Evolutionary conservation across 225 moss, liverwort and hornwort genomes (phyloP).

Genomic region (Ulota crispa): DNA sequence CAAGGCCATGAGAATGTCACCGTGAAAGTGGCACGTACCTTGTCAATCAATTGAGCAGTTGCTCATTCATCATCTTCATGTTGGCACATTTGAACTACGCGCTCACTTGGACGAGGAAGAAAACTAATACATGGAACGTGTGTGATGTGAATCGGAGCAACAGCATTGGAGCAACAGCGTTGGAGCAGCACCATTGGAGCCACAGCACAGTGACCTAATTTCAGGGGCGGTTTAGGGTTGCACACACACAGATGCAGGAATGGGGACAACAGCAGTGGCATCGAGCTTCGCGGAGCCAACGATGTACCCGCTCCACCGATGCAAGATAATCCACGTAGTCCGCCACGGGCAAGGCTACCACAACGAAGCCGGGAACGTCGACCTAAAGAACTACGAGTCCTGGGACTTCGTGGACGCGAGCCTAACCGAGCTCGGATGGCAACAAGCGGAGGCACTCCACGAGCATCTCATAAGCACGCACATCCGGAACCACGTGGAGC

Average conservation of each 20-base stretch:
- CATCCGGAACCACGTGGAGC: slow-evolving; percentile 56
- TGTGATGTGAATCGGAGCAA: neutral
- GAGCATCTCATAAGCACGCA: slow-evolving; percentile 43
- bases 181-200: too few relatives aligned
- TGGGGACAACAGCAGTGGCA: slow-evolving; percentile 37
- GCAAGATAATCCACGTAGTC: slow-evolving; percentile 63
- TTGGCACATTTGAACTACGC: neutral
- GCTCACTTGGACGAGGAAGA: neutral
- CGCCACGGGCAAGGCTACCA: slow-evolving; percentile 80
- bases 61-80: neutral
- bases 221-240: neutral
- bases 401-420: slow-evolving; percentile 68
- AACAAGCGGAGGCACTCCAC: slow-evolving; percentile 37
- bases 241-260: slow-evolving; percentile 21
- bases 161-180: neutral
- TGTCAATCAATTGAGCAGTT: neutral
- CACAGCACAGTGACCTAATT: neutral
- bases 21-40: slow-evolving; percentile 15
- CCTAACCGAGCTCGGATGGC: slow-evolving; percentile 64
- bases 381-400: slow-evolving; percentile 52
- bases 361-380: slow-evolving; percentile 64
- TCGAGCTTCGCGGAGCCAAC: slow-evolving; percentile 32
- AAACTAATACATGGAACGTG: neutral
- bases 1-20: too few relatives aligned
- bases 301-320: slow-evolving; percentile 51